Evolutionary conservation across 495 filamentous ascomycete species (phyloP), one percentile per base, ranked within the genome.

Genomic region (Delitschia confertaspora): DNA sequence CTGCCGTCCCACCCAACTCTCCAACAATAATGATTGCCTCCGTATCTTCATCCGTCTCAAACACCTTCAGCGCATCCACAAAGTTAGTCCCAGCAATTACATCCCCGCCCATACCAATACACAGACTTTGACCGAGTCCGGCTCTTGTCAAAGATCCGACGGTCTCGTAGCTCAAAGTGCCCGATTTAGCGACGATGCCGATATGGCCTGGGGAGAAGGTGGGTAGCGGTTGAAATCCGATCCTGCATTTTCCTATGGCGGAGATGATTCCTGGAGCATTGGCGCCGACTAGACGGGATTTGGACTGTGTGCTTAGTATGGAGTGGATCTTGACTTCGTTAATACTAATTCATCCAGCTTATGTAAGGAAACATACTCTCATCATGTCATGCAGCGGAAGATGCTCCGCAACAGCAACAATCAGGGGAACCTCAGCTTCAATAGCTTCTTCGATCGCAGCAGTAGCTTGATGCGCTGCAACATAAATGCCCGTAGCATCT

Each of bases 201-300:
- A 95, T 70, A 38, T 74, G 69, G 0, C 88, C 87, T 0, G 84
- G 76, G 0, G 67, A 58, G 40, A 91, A 91, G 35, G 78, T 85
- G 0, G 81, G 75, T 18, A 91, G 61, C 0, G 88, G 88, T 60
- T 93, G 85, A 57, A 93, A 91, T 0, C 87, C 85, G 53, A 93
- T 88, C 29, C 86, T 76, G 55, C 87, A 93, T 55, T 72, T 79
- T 0, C 82, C 84, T 33, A 81, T 73, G 0, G 84, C 76, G 13
- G 88, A 88, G 30, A 94, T 89, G 39, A 94, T 91, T 0, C 88
- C 87, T 0, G 88, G 85, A 13, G 80, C 83, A 55, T 94, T 94
- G 3, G 88, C 79, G 7, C 88, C 88, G 2, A 94, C 81, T 0
- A 94, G 71, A 24, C 86, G 72, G 3, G 79, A 88, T 48, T 73